Evolutionary conservation across 208 protist genomes (phyloP).

Genomic region (Wallacemonas collosoma): DNA sequence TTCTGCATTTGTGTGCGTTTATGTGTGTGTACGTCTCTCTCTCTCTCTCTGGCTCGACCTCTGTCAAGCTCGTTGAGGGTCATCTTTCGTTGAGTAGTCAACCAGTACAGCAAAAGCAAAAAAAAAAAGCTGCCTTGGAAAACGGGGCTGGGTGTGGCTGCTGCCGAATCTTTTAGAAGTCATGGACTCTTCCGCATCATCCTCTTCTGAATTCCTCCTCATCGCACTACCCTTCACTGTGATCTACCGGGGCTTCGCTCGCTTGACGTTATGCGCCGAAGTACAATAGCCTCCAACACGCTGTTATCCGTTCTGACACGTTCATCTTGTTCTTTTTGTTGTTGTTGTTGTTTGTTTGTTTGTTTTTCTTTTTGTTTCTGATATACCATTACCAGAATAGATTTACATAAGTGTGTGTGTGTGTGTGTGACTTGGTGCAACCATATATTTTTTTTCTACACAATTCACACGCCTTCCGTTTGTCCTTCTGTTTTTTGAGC

Average conservation of each 20-base stretch:
- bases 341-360: background rate
- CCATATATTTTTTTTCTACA: background rate
- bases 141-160: too few relatives aligned
- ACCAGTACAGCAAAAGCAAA: background rate
- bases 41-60: too few relatives aligned
- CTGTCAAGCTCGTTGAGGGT: too few relatives aligned
- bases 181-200: too few relatives aligned
- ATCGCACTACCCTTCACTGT: too few relatives aligned
- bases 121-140: background rate
- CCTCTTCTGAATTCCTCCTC: too few relatives aligned
- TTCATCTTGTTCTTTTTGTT: background rate
- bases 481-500: background rate
- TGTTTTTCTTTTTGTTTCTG: background rate
- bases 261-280: too few relatives aligned
- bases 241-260: too few relatives aligned
- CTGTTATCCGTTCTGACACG: too few relatives aligned
- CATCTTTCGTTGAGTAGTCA: background rate
- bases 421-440: background rate
- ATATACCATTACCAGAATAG: conserved; percentile 3
- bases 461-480: background rate
- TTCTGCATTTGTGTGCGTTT: too few relatives aligned
- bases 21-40: too few relatives aligned
- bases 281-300: too few relatives aligned
- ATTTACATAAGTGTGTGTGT: background rate
- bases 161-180: background rate